Percentiles rank a stretch among this genome's conserved stretches.
Evolutionary conservation across 768 basidiomycete species (phyloP).

Genomic region (Macrolepiota dolichaula): DNA sequence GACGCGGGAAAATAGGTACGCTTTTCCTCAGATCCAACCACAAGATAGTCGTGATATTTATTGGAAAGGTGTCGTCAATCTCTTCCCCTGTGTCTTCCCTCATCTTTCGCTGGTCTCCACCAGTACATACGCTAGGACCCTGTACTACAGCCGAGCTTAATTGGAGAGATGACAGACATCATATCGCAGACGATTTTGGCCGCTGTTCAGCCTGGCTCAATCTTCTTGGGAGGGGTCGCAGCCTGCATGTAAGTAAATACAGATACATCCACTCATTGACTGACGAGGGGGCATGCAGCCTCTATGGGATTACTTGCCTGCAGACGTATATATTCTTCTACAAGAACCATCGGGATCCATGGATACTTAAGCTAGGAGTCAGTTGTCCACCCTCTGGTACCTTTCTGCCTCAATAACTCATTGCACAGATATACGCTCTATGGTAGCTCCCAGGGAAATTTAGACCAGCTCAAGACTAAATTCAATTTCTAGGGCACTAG

Average conservation of each 20-base stretch:
- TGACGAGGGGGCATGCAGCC: conserved; percentile 19
- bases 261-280: background rate
- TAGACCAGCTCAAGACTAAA: background rate
- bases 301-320: conserved; percentile 39
- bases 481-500: conserved; percentile 25
- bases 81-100: background rate
- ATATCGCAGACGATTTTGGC: background rate
- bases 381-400: conserved; percentile 5
- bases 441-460: conserved; percentile 17
- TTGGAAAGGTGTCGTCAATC: background rate
- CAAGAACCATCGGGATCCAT: conserved; percentile 24
- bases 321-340: conserved; percentile 39
- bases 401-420: background rate
- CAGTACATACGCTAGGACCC: background rate
- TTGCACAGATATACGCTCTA: conserved; percentile 20
- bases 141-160: background rate
- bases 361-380: conserved; percentile 27
- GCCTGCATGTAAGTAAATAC: conserved; percentile 1
- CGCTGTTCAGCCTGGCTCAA: background rate
- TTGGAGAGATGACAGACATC: background rate
- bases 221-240: background rate
- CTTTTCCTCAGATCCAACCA: background rate
- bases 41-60: background rate
- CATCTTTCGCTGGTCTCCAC: background rate
- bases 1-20: background rate